Base-by-base conservation (phyloP, 768 basidiomycete species). In the Kwoniella sp. region DNA sequence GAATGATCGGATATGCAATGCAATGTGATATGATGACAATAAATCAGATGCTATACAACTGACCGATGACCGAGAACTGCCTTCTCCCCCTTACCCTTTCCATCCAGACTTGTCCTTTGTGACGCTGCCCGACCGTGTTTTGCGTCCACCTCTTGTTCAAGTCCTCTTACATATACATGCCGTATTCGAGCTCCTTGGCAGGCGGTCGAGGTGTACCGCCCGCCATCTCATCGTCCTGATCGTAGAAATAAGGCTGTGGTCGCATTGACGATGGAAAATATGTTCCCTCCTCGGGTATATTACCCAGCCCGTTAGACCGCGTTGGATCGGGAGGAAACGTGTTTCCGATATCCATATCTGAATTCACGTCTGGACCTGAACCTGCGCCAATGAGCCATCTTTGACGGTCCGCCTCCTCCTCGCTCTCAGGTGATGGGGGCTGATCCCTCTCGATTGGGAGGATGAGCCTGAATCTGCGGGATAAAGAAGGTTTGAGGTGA, bases 331-430 rank as follows among this genome's bases (percentile, higher is more conserved):
- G 34, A 5, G 34, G 5, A 34, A 5, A 34, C 7, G 34, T 5
- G 13, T 34, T 34, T 13, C 34, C 34, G 34, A 5, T 5, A 13
- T 34, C 13, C 34, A 17, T 3, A n/a, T 65, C 13, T 48, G 22
- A 34, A 30, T 17, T n/a, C n/a, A n/a, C n/a, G n/a, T 17, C 63
- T 0, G 55, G 45, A 22, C 48, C 65, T 0, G 65, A 66, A 5
- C 66, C 66, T 9, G 55, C 60, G 17, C 66, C 66, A 17, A 63
- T 48, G 8, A 17, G 23, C 66, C 61, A 63, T 41, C 66, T 28
- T 13, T 34, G 56, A 47, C 31, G 55, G 22, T 68, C 66, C 37
- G 66, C 66, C 53, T 68, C 66, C 20, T 68, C 61, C 9, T 26
- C 51, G 26, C 50, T 63, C 52, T 68, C 66, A 12, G 22, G 13